phyloP scores from a whole-genome alignment of 2,329 filamentous ascomycete genomes.

The Trematosphaeria pertusa region DNA sequence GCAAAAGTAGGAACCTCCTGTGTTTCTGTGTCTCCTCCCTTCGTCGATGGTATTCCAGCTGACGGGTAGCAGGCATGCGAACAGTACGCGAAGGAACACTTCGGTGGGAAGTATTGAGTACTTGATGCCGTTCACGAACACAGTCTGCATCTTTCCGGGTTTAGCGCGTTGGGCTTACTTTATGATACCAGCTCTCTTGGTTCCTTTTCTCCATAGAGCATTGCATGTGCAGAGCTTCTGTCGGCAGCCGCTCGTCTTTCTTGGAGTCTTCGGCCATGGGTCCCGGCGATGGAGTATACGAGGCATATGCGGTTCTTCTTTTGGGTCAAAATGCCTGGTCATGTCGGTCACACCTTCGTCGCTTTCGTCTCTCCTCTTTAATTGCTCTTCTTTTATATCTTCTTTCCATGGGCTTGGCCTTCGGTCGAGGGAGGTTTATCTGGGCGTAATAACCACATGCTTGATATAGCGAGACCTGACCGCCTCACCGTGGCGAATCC shows the following conservation, averaged over 20 bases:
- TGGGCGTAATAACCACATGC: constrained; percentile 31
- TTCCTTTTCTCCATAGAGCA: constrained; percentile 31
- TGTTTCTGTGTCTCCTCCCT: constrained; percentile 8
- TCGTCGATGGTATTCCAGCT: constrained; percentile 17
- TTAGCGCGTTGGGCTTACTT: constrained; percentile 38
- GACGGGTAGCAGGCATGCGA: constrained; percentile 70
- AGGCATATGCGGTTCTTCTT: constrained; percentile 21
- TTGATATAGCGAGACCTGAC: constrained; percentile 27
- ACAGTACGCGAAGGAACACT: constrained; percentile 97
- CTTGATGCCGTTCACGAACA: constrained; percentile 49
- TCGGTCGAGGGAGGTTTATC: constrained; percentile 17
- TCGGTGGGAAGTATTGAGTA: constrained; percentile 62
- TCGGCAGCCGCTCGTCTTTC: constrained; percentile 36
- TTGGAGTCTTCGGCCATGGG: constrained; percentile 31
- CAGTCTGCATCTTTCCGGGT: constrained; percentile 46
- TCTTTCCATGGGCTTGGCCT: constrained; percentile 19
- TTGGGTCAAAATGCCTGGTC: constrained; percentile 27
- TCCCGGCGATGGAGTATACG: constrained; percentile 34
- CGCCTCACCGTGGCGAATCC: constrained; percentile 24
- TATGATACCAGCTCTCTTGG: constrained; percentile 48
- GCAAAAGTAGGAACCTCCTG: constrained; percentile 75
- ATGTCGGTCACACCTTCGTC: constrained; percentile 15
- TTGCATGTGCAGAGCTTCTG: constrained; percentile 39
- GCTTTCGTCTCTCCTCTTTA: constrained; percentile 17
- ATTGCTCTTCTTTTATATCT: constrained; percentile 16